phyloP scores from a whole-genome alignment of 2,329 filamentous ascomycete species.

The Paraphaeosphaeria minitans region DNA sequence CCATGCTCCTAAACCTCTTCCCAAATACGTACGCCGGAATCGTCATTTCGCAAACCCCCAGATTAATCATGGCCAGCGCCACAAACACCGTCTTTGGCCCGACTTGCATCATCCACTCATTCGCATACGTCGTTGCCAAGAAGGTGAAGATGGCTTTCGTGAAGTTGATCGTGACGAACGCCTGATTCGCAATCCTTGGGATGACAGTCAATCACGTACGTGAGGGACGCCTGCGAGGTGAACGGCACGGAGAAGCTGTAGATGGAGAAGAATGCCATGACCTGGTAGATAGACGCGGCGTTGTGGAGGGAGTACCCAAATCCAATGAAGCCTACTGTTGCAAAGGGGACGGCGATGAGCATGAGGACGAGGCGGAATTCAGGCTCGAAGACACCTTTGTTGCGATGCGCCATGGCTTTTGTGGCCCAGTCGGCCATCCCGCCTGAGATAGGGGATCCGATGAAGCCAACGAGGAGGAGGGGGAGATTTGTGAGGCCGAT shows the following conservation, averaged over 20 bases:
- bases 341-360: constrained; percentile 38
- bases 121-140: constrained; percentile 79
- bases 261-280: constrained; percentile 44
- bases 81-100: constrained; percentile 71
- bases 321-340: constrained; percentile 49
- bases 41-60: constrained; percentile 70
- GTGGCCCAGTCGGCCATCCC: constrained; percentile 74
- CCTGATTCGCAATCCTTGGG: constrained; percentile 47
- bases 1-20: constrained; percentile 40
- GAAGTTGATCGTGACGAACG: constrained; percentile 52
- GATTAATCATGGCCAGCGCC: constrained; percentile 75
- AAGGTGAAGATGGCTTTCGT: constrained; percentile 48
- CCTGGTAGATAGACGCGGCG: constrained; percentile 32
- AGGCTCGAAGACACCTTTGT: constrained; percentile 85
- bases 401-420: constrained; percentile 72
- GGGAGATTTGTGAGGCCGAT: constrained; percentile 79
- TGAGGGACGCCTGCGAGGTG: constrained; percentile 45
- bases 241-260: constrained; percentile 47
- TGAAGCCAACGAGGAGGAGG: constrained; percentile 78
- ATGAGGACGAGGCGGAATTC: constrained; percentile 69
- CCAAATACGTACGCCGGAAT: constrained; percentile 65
- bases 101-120: constrained; percentile 66
- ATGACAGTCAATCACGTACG: constrained; percentile 51
- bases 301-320: constrained; percentile 47
- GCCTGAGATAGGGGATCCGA: constrained; percentile 77